Percentiles rank a stretch among this genome's conserved stretches.
These are phyloP conservation scores for Mucor saturninus DNA, from an alignment of 371 early-diverging fungal genomes.

Conservation along the genomic window DNA sequence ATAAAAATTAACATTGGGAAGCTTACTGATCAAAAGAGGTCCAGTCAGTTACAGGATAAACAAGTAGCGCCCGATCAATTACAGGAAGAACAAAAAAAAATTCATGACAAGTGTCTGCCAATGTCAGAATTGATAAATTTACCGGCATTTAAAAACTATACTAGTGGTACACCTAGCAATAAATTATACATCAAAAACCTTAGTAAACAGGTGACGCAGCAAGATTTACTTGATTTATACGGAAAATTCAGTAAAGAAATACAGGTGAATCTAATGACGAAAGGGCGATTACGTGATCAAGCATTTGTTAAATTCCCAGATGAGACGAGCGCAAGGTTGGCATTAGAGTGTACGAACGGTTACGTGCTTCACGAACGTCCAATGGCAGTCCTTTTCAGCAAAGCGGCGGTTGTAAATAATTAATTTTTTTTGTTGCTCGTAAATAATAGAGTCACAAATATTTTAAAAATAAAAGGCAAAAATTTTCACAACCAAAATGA, in stretches of 20 bases:
- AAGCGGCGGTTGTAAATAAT: neutral
- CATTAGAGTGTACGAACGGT: constrained; percentile 41
- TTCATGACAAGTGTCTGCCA: constrained; percentile 21
- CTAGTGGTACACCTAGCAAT: constrained; percentile 29
- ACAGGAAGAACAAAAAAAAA: constrained; percentile 17
- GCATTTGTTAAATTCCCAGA: constrained; percentile 44
- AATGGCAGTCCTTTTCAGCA: constrained; percentile 33
- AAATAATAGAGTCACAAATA: constrained; percentile 1
- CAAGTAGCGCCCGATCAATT: neutral
- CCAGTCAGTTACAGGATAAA: neutral
- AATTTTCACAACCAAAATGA: neutral
- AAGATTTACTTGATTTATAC: constrained; percentile 40
- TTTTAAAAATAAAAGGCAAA: neutral
- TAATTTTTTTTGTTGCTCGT: neutral
- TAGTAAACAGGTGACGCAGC: constrained; percentile 31
- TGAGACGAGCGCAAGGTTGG: constrained; percentile 24
- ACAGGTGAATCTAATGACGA: constrained; percentile 36
- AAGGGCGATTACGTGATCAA: constrained; percentile 44
- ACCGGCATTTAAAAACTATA: constrained; percentile 41
- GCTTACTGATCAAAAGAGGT: neutral
- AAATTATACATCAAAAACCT: constrained; percentile 50
- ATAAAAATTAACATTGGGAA: constrained; percentile 18
- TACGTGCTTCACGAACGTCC: constrained; percentile 41
- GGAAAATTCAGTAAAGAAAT: constrained; percentile 28
- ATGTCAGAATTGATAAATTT: constrained; percentile 24